phyloP scores from a whole-genome alignment of 306 rosid genomes.

The Echinosophora koreensis region DNA sequence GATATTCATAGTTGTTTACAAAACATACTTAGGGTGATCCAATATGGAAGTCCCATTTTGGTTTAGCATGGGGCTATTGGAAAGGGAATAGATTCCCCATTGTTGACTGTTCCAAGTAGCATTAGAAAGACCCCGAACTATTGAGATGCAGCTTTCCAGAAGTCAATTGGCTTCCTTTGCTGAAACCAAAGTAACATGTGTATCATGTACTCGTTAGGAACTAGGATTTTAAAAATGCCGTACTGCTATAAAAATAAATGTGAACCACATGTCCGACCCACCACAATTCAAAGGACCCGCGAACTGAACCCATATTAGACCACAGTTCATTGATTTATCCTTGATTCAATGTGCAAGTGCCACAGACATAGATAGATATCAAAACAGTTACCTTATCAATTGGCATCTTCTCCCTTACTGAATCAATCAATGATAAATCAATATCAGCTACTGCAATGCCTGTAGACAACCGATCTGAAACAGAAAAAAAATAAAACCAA shows the following conservation, averaged over 20 bases:
- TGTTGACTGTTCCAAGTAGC: slow-evolving; percentile 30
- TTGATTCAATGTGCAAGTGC: neutral
- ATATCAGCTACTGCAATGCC: slow-evolving; percentile 89
- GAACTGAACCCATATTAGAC: neutral
- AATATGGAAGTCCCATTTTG: slow-evolving; percentile 9
- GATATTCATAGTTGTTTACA: neutral
- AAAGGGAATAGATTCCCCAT: neutral
- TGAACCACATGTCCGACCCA: neutral
- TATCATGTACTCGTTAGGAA: too few relatives aligned
- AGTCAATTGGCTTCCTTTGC: slow-evolving; percentile 88
- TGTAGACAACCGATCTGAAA: slow-evolving; percentile 79
- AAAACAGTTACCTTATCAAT: slow-evolving; percentile 67
- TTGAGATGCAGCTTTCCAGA: slow-evolving; percentile 76
- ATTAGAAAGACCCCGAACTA: slow-evolving; percentile 45
- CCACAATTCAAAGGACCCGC: neutral
- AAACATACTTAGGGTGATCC: slow-evolving; percentile 13
- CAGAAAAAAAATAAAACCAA: slow-evolving; percentile 37
- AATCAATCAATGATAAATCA: slow-evolving; percentile 75
- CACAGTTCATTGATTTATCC: too few relatives aligned
- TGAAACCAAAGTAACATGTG: slow-evolving; percentile 51
- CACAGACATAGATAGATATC: neutral
- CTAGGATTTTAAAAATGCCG: too few relatives aligned
- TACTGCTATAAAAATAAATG: neutral
- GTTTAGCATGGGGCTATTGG: neutral
- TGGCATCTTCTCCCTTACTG: slow-evolving; percentile 90